Evolutionary conservation across 2,329 filamentous ascomycete genomes (phyloP), one percentile per base, ranked within the genome.

Genomic region (Sordariomycetes sp.): DNA sequence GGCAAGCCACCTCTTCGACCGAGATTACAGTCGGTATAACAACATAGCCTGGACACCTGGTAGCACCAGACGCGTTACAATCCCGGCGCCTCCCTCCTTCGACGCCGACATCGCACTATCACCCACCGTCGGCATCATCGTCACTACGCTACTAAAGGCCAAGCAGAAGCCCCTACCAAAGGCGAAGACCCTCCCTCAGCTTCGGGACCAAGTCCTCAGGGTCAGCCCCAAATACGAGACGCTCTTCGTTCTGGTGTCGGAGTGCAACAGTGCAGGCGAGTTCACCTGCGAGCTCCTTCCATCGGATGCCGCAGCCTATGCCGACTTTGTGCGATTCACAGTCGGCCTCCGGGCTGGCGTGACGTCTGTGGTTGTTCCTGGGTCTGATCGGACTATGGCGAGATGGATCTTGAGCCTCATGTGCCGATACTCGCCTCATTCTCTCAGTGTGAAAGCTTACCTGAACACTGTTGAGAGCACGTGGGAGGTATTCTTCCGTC

Each of bases 31-130:
- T 5, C 48, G 50, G 6, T 53, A 61, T 42, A 57, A 61, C 29
- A 52, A 47, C 6, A 35, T 52, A 21, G 24, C 40, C 8, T 61
- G 59, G 61, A 35, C 53, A 34, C 18, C 51, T 42, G 34, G 40
- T 3, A 45, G 41, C 4, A 30, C 34, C 48, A 53, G 31, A 45
- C 53, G 17, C 39, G 10, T 57, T 3, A 39, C 46, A 4, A 66
- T 62, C 1, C 42, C 57, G 0, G n/a, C n/a, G n/a, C n/a, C n/a
- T n/a, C 52, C 70, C 2, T 56, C 58, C 1, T 57, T 63, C 6
- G 82, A 86, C 51, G 80, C 84, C 3, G 87, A 94, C 46, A 55
- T 94, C 4, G 71, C 82, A 1, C 46, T 88, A 5, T 84, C 84
- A 0, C 76, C 84, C 0, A 66, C 63, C 0, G 75, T 72, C 0